Evolutionary conservation across 257 asterid species (phyloP), one percentile per base, ranked within the genome.

Genomic region (Przewalskia tangutica): DNA sequence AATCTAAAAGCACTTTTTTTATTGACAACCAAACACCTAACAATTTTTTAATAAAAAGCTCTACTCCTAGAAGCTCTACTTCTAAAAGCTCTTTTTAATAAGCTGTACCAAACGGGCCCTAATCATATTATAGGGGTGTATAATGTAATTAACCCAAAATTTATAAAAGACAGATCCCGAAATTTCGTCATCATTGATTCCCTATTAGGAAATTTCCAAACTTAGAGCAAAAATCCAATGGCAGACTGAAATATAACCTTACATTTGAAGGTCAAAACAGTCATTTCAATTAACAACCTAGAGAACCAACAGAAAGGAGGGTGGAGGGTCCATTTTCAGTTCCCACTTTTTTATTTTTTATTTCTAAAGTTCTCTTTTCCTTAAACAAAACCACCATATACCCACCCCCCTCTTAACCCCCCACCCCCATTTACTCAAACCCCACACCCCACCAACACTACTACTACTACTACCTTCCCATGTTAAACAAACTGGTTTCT

Each of bases 311-410:
- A 2, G 48, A 65, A 34, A 65, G 48, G 12, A 13, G 14, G 73
- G 73, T 65, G 48, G 73, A 65, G 48, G 73, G 73, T 65, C 73
- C 46, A 65, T 65, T 65, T 65, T 65, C 73, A 65, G 48, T 65
- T 34, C 34, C 20, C 71, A 64, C 48, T 34, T 12, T 62, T 9
- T 63, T 63, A 27, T 4, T 12, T 6, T 13, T 60, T 27, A 63
- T 63, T 63, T 63, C 42, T 63, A 27, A 38, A 63, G 40, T 27
- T 63, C 27, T 27, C 44, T n/a, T 17, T 6, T 34, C 40, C 20
- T 18, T 9, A 62, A 62, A 62, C 67, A 65, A 16, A 65, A 34
- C 46, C 48, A 13, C 48, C 68, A 20, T 60, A 18, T 6, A 4
- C 62, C 62, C 44, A 12, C 46, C 18, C 71, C 20, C 6, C 8